Conservation (phyloP, 2,329 filamentous ascomycete genomes). For the Cordyceps javanica region DNA sequence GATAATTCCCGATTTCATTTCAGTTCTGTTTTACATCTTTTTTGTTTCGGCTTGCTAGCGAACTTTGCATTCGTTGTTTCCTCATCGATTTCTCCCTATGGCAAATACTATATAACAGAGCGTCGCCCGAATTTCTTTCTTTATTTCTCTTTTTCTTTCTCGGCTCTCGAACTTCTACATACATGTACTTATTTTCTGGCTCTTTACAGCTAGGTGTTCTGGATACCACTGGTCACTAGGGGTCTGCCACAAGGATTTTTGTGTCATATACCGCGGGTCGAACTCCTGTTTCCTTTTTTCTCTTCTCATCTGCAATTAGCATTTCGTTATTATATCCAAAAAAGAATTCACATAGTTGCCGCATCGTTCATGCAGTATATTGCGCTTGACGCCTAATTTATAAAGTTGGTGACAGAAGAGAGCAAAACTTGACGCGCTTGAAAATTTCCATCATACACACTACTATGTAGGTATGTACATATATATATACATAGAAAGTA, state of each 20-base stretch:
- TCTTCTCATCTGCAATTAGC: neutral
- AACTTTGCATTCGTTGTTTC: neutral
- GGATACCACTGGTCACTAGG: constrained; percentile 23
- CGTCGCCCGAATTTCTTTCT: neutral
- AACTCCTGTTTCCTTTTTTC: neutral
- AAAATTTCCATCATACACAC: too few relatives aligned
- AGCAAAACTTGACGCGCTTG: too few relatives aligned
- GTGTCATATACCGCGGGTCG: neutral
- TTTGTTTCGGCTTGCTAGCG: neutral
- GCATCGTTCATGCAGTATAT: neutral
- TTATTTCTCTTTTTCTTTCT: constrained; percentile 4
- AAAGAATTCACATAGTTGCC: neutral
- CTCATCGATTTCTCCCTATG: neutral
- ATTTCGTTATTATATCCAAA: neutral
- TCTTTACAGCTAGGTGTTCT: constrained; percentile 29
- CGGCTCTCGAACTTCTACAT: constrained; percentile 12
- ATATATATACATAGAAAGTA: too few relatives aligned
- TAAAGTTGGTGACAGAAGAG: too few relatives aligned
- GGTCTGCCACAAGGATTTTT: neutral
- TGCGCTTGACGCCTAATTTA: neutral
- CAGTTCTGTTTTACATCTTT: neutral
- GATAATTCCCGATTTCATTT: neutral
- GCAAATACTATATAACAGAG: neutral
- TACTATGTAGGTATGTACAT: too few relatives aligned
- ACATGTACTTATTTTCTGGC: constrained; percentile 12